A percentile compares a stretch with the other conserved stretches of the same genome.
These are phyloP conservation scores for Choricystis sp. DNA, from an alignment of 139 green algal genomes.

Conservation along the genomic window DNA sequence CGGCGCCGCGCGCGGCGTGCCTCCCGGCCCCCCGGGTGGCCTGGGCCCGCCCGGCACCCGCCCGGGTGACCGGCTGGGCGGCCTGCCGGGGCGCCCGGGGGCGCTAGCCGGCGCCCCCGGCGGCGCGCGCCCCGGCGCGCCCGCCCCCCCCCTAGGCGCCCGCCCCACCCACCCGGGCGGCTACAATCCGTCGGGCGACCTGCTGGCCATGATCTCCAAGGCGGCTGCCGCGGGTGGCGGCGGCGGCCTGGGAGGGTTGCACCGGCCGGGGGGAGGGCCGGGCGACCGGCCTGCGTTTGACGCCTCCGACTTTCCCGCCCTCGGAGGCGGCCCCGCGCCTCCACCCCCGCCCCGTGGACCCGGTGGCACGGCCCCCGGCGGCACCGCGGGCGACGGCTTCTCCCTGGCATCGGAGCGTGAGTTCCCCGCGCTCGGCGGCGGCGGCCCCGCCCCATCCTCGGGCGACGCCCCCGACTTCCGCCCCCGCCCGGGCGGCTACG, in stretches of 20 bases:
- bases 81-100: slow-evolving; percentile 5
- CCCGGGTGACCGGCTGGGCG: slow-evolving; percentile 1
- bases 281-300: slow-evolving; percentile 28
- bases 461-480: neutral
- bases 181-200: slow-evolving; percentile 19
- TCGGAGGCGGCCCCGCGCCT: slow-evolving; percentile 9
- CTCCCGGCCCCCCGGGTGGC: neutral
- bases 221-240: neutral
- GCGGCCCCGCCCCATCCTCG: slow-evolving; percentile 4
- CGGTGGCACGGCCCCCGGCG: neutral
- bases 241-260: neutral
- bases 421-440: slow-evolving; percentile 19
- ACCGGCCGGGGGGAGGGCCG: neutral
- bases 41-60: neutral
- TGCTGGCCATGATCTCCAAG: slow-evolving; percentile 36
- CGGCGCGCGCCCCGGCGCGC: slow-evolving; percentile 6
- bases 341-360: neutral
- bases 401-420: slow-evolving; percentile 5
- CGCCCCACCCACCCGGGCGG: neutral
- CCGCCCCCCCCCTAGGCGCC: neutral
- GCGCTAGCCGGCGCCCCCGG: slow-evolving; percentile 2
- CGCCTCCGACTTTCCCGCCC: slow-evolving; percentile 38
- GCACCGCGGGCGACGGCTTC: slow-evolving; percentile 6
- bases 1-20: too few species aligned
- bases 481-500: too few species aligned